Evolutionary conservation across 768 basidiomycete species (phyloP).

Genomic region (Trametes villosa): DNA sequence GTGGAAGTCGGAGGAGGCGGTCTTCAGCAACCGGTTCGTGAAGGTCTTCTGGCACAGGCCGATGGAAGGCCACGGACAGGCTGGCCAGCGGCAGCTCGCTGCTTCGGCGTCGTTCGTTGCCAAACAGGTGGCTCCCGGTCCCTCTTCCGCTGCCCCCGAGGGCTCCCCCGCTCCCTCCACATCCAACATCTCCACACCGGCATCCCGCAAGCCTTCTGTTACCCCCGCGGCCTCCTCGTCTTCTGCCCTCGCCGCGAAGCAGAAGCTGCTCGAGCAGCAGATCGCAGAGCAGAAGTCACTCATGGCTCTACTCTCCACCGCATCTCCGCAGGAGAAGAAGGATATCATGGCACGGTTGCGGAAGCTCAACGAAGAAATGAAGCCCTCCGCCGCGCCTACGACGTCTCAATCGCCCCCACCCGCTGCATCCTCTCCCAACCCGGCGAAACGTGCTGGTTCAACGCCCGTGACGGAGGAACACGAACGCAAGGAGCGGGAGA

Average conservation of each 20-base stretch:
- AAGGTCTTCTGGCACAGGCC: constrained; percentile 96
- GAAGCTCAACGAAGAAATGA: constrained; percentile 83
- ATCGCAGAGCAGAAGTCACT: constrained; percentile 89
- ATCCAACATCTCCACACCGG: constrained; percentile 30
- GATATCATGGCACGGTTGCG: constrained; percentile 75
- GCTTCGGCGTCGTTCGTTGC: constrained; percentile 80
- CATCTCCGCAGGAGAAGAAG: constrained; percentile 76
- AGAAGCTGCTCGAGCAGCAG: constrained; percentile 76
- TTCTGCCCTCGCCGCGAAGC: constrained; percentile 68
- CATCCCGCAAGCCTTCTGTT: constrained; percentile 44
- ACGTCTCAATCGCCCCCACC: constrained; percentile 34
- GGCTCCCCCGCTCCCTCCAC: constrained; percentile 25
- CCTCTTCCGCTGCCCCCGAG: constrained; percentile 27
- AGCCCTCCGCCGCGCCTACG: constrained; percentile 38
- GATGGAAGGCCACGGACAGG: constrained; percentile 87
- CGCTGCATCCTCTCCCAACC: constrained; percentile 34
- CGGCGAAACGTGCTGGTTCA: constrained; percentile 29
- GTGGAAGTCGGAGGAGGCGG: constrained; percentile 93
- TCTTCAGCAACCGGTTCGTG: constrained; percentile 93
- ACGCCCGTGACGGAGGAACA: constrained; percentile 46
- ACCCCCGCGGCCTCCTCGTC: constrained; percentile 39
- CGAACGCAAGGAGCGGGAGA: constrained; percentile 62
- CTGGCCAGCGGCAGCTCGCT: constrained; percentile 76
- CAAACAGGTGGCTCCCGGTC: constrained; percentile 41
- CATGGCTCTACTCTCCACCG: constrained; percentile 68